Evolutionary conservation across 2,329 filamentous ascomycete genomes (phyloP), one percentile per base, ranked within the genome.

Genomic region (Calonectria multiphialidica): DNA sequence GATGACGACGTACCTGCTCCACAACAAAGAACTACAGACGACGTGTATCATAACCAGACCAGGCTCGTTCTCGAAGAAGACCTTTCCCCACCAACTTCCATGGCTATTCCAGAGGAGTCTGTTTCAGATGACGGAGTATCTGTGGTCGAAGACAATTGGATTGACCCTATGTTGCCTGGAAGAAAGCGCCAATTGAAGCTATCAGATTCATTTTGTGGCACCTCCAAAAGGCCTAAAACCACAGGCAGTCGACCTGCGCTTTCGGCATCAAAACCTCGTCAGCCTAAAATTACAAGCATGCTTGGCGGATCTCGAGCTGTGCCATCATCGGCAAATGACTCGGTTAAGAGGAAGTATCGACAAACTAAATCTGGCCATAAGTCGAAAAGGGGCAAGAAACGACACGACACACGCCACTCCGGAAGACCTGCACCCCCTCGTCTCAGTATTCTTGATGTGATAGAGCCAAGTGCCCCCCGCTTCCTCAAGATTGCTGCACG

Each of bases 401-500:
- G 72, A 59, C 67, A 64, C 6, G 47, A 59, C 25, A 16, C 44
- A 28, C 64, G 47, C 35, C 69, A 69, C 10, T 44, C 44, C 6
- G 62, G 49, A 13, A 78, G 65, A 37, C 25, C 25, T 12, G 59
- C 75, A 1, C 82, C 88, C n/a, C 89, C 89, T 4, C 82, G 80
- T 23, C 84, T 93, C 23, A 88, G 91, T 75, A 92, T 93, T 68
- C 79, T 93, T n/a, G 91, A 93, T 80, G 87, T 91, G 25, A 84
- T 89, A 53, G 87, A 88, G 72, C 79, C 84, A 2, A 77, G 85
- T 70, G 89, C 90, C 0, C 91, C 91, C 1, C 82, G 80, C 2
- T 93, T 93, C 73, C 82, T 93, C 40, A 90, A 87, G 71, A 87
- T 93, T 77, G 91, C 91, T 63, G 90, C 90, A 50, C 89, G 91